Evolutionary conservation across 2,329 filamentous ascomycete species (phyloP), one percentile per base, ranked within the genome.

Genomic region (Capronia epimyces): DNA sequence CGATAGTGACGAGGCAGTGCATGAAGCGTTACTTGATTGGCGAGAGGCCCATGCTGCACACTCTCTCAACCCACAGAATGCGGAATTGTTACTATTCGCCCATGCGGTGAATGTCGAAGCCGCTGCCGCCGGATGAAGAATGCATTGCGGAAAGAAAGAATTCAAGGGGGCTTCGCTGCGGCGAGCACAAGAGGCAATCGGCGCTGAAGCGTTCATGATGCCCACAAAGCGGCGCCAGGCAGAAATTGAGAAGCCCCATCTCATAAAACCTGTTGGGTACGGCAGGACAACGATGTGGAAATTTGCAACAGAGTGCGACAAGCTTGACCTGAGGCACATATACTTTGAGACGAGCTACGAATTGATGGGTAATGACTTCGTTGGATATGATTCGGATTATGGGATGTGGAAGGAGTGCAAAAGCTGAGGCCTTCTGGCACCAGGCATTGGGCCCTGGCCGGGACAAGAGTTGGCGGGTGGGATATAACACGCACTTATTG

Each of bases 21-120:
- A 94, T 63, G 89, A 93, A 61, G 93, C 93, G 3, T 95, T 98
- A 65, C 84, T 90, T 67, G 90, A 94, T 61, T 96, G 90, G 90
- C 82, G 87, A 27, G 89, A 95, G 64, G 84, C 83, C 60, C 78
- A 83, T 62, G 75, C 77, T 53, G 76, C 80, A 27, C 73, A 78
- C 61, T 76, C 81, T 39, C 77, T 66, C 45, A 55, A 52, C 36
- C 48, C 49, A 27, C 53, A 57, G 27, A 58, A 56, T 49, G 57
- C 59, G 5, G 59, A 61, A 45, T 44, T 61, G 9, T 42, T 58
- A 24, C 43, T 61, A 24, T 61, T 55, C 50, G 59, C 59, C 10
- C 55, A 60, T 47, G 52, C 49, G 3, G 46, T 32, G 5, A 45
- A 25, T 21, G 29, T 43, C 21, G 51, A 57, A n/a, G 37, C 41